phyloP scores from a whole-genome alignment of 1,139 yeast species.

The Spathaspora sp. region DNA sequence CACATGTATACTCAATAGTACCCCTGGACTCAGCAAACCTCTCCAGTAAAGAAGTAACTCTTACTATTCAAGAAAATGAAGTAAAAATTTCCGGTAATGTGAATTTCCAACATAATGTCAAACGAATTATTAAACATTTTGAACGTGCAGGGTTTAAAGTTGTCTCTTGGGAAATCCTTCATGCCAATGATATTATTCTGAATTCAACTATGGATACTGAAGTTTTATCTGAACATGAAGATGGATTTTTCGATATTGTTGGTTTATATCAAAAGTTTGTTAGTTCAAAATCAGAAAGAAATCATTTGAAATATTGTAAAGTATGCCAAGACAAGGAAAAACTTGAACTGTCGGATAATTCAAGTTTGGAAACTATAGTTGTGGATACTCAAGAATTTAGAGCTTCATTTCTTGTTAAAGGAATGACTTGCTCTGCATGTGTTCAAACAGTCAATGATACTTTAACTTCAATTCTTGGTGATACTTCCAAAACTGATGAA shows the following conservation, averaged over 20 bases:
- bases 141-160: slow-evolving; percentile 31
- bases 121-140: slow-evolving; percentile 24
- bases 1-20: slow-evolving; percentile 16
- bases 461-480: slow-evolving; percentile 28
- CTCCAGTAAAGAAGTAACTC: slow-evolving; percentile 13
- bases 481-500: slow-evolving; percentile 15
- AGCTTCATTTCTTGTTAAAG: slow-evolving; percentile 58
- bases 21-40: slow-evolving; percentile 18
- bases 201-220: slow-evolving; percentile 11
- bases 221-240: slow-evolving; percentile 11
- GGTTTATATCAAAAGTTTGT: slow-evolving; percentile 13
- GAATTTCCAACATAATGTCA: slow-evolving; percentile 17
- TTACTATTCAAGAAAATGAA: slow-evolving; percentile 18
- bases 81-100: slow-evolving; percentile 21
- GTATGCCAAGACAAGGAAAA: slow-evolving; percentile 28
- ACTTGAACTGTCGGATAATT: slow-evolving; percentile 9
- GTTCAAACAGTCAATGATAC: slow-evolving; percentile 45
- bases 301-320: slow-evolving; percentile 33
- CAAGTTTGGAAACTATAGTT: slow-evolving; percentile 24
- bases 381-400: slow-evolving; percentile 34
- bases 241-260: slow-evolving; percentile 17
- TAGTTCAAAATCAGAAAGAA: slow-evolving; percentile 12
- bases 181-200: slow-evolving; percentile 17
- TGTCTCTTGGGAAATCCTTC: slow-evolving; percentile 31
- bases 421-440: slow-evolving; percentile 70